A percentile compares a stretch with the other conserved stretches of the same genome.
These are phyloP conservation scores for Globisporangium rhizosaccharum DNA, from an alignment of 352 stramenopile species.

Conservation along the genomic window DNA sequence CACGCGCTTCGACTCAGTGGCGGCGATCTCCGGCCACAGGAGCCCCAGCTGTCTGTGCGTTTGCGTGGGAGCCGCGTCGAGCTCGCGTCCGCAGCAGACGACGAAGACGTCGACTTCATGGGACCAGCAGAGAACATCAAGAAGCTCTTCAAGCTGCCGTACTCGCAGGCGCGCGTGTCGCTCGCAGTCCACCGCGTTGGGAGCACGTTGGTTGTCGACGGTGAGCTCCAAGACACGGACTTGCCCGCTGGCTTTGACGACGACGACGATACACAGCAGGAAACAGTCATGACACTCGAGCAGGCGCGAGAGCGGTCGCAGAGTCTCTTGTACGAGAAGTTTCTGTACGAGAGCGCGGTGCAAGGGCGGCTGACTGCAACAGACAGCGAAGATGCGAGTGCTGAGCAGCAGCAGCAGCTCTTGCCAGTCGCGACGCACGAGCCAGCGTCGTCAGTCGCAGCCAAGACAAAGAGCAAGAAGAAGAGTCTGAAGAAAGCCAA, in stretches of 20 bases:
- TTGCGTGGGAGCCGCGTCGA: constrained; percentile 64
- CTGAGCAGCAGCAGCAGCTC: constrained; percentile 5
- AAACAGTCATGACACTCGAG: constrained; percentile 44
- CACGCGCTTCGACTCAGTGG: constrained; percentile 41
- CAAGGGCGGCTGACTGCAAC: constrained; percentile 23
- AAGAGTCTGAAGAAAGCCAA: constrained; percentile 33
- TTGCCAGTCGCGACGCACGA: neutral
- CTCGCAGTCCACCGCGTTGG: constrained; percentile 78
- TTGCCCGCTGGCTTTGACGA: constrained; percentile 65
- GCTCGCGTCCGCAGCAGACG: constrained; percentile 56
- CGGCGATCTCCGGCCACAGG: constrained; percentile 35
- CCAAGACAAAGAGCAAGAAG: constrained; percentile 13
- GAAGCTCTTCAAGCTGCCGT: constrained; percentile 82
- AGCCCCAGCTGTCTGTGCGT: constrained; percentile 70
- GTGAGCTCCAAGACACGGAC: constrained; percentile 65
- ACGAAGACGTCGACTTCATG: constrained; percentile 73
- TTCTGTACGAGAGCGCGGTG: constrained; percentile 78
- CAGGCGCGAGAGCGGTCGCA: constrained; percentile 40
- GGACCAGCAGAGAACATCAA: constrained; percentile 85
- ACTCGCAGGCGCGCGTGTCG: constrained; percentile 73
- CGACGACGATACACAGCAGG: constrained; percentile 18
- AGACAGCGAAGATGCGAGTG: neutral
- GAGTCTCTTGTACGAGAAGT: constrained; percentile 77
- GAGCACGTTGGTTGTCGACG: constrained; percentile 74
- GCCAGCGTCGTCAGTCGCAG: neutral